Evolutionary conservation across 495 filamentous ascomycete genomes (phyloP).

Genomic region (Cudoniella acicularis): DNA sequence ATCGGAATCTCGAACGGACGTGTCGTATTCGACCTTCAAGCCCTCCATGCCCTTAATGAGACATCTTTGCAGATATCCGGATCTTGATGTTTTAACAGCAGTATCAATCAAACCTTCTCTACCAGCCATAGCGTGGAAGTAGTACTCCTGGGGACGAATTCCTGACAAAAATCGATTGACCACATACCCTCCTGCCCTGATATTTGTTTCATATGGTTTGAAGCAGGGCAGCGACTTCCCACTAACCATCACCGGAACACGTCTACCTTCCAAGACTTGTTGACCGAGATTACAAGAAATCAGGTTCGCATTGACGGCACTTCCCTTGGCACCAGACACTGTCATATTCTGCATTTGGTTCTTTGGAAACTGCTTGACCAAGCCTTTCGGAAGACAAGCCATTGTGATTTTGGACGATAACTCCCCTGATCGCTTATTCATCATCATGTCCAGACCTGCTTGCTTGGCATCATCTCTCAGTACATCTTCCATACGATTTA

Average conservation of each 20-base stretch:
- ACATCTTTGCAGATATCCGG: conserved; percentile 96
- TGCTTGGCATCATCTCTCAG: conserved; percentile 89
- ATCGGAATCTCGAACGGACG: conserved; percentile 88
- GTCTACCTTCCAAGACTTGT: conserved; percentile 89
- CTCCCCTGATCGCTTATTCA: conserved; percentile 63
- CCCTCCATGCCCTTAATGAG: conserved; percentile 99
- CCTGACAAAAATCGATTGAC: conserved; percentile 97
- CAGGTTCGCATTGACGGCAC: conserved; percentile 87
- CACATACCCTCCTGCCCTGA: conserved; percentile 92
- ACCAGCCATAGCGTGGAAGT: conserved; percentile 99
- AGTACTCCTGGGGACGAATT: conserved; percentile 95
- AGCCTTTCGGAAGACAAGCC: conserved; percentile 72
- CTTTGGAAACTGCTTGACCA: conserved; percentile 88
- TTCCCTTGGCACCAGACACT: conserved; percentile 92
- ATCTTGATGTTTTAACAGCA: conserved; percentile 95
- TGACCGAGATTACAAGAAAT: conserved; percentile 98
- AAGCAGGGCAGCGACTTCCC: conserved; percentile 96
- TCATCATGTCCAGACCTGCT: conserved; percentile 77
- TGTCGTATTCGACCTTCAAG: conserved; percentile 85
- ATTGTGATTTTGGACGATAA: conserved; percentile 78
- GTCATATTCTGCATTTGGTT: conserved; percentile 99
- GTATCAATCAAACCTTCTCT: conserved; percentile 99
- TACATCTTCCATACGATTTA: conserved; percentile 79
- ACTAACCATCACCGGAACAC: conserved; percentile 96
- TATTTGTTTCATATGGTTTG: conserved; percentile 81